Percentiles rank a stretch among this genome's conserved stretches.
These are phyloP conservation scores for Trichaptum fuscoviolaceum DNA, from an alignment of 768 basidiomycete species.

Conservation along the genomic window DNA sequence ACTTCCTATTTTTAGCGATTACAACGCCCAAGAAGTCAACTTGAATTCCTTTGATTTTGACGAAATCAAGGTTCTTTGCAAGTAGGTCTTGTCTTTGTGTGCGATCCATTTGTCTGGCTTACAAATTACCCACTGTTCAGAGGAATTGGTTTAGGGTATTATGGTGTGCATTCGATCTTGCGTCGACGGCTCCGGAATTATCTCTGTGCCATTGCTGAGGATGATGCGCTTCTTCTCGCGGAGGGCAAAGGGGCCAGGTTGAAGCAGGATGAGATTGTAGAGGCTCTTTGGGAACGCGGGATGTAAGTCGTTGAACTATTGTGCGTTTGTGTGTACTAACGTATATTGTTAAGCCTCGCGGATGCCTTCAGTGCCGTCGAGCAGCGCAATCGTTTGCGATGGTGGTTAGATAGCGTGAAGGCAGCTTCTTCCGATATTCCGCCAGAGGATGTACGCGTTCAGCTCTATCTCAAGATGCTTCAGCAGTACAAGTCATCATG, in stretches of 20 bases:
- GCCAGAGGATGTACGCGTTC: background rate
- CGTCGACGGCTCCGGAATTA: constrained; percentile 32
- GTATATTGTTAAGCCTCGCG: constrained; percentile 27
- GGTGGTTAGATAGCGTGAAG: constrained; percentile 58
- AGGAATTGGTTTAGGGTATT: constrained; percentile 32
- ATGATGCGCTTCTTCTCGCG: constrained; percentile 56
- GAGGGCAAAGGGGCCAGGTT: constrained; percentile 43
- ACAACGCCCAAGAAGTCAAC: constrained; percentile 13
- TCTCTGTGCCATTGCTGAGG: constrained; percentile 40
- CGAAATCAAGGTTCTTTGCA: constrained; percentile 45
- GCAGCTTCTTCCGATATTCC: background rate
- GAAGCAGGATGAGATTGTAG: constrained; percentile 48
- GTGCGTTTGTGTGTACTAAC: background rate
- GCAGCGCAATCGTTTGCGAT: constrained; percentile 46
- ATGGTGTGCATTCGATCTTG: constrained; percentile 31
- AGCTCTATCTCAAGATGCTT: background rate
- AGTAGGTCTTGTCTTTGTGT: constrained; percentile 37
- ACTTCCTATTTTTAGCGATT: background rate
- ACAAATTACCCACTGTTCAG: constrained; percentile 17
- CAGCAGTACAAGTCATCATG: background rate
- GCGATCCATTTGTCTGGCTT: background rate
- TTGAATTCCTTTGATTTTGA: constrained; percentile 15
- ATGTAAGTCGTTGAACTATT: constrained; percentile 45
- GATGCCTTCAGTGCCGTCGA: constrained; percentile 34
- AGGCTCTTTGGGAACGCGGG: constrained; percentile 72